Evolutionary conservation across 495 filamentous ascomycete species (phyloP), one percentile per base, ranked within the genome.

Genomic region (Neurospora sublineolata): DNA sequence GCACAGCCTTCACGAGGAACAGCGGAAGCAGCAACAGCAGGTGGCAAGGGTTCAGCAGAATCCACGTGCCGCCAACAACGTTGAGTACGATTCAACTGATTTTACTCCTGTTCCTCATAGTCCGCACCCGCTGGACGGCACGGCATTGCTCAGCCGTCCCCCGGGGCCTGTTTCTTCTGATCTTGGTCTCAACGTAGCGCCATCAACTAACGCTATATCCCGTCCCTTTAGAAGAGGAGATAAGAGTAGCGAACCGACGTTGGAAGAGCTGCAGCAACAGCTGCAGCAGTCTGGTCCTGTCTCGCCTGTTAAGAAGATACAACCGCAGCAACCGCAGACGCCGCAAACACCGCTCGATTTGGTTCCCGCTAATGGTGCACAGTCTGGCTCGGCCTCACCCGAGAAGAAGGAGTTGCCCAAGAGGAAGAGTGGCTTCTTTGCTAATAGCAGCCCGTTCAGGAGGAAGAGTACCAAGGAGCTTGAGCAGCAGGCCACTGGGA

Each of bases 121-220:
- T 75, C 92, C 94, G 23, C 97, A 97, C 77, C 95, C 94, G 5
- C 89, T 92, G 76, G 95, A 99, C 79, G 96, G 95, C 39, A 98
- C 98, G 96, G 98, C 95, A 2, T 97, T 98, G 92, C 92, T 97
- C 74, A 98, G 96, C 81, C 89, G 95, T 33, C 93, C 90, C 0
- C 90, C 92, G 64, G 91, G 91, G 58, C 97, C 94, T 27, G 52
- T 64, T 33, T 33, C 27, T 64, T 60, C 52, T 30, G 52, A 64
- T 64, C 14, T 64, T 64, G 94, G 96, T 58, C 88, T 90, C 69
- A 94, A 92, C 80, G 93, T 91, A 39, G 90, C 87, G 72, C 85
- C 91, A 37, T 82, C 77, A 37, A 40, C 75, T 23, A 36, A n/a
- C 11, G 91, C 90, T 73, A 88, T 85, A 75, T 90, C 84, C 39